A percentile compares a stretch with the other conserved stretches of the same genome.
Evolutionary conservation across 164 flowering plant genomes (phyloP).

Genomic region (Tetracentron sinense): DNA sequence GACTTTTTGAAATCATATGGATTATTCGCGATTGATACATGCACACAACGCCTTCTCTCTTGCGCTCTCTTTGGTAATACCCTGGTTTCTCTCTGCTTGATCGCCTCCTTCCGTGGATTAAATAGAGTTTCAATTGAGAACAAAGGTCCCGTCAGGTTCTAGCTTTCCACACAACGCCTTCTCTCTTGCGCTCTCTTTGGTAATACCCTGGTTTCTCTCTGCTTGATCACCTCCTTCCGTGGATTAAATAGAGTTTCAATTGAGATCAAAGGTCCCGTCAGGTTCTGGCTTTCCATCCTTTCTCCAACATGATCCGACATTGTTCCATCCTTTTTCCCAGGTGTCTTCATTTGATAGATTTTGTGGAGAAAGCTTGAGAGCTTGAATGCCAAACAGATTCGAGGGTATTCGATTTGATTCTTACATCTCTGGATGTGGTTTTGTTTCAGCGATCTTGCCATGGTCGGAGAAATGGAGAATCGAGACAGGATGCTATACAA

Average conservation of each 20-base stretch:
- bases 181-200: too few species aligned
- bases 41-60: too few species aligned
- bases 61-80: too few species aligned
- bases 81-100: too few species aligned
- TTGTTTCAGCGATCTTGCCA: neutral
- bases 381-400: neutral
- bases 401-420: neutral
- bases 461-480: neutral
- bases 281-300: too few species aligned
- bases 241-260: constrained; percentile 39
- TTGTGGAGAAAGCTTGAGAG: neutral
- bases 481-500: neutral
- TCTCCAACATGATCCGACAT: neutral
- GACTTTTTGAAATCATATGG: too few species aligned
- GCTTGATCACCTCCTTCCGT: too few species aligned
- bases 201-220: too few species aligned
- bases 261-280: constrained; percentile 22
- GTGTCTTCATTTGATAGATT: neutral
- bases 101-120: too few species aligned
- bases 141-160: constrained; percentile 13
- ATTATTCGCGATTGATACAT: too few species aligned
- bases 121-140: constrained; percentile 35
- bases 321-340: neutral
- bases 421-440: neutral
- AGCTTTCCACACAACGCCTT: too few species aligned